A percentile compares a stretch with the other conserved stretches of the same genome.
These are phyloP conservation scores for Myxozyma neotropica DNA, from an alignment of 805 yeast genomes.

Conservation along the genomic window DNA sequence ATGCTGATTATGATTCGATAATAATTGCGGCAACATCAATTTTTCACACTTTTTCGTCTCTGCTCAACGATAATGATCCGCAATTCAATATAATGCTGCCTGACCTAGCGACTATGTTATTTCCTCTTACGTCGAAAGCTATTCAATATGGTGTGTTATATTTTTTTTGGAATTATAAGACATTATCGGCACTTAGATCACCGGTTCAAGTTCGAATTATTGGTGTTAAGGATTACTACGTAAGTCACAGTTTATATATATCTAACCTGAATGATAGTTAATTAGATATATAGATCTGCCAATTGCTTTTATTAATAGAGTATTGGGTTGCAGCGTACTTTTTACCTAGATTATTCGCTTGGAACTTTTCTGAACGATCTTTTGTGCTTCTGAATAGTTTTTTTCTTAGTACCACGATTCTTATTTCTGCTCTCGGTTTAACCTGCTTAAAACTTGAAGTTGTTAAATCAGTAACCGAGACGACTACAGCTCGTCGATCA, in stretches of 20 bases:
- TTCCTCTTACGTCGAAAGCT: background rate
- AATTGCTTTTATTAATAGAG: conserved; percentile 6
- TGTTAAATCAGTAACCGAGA: background rate
- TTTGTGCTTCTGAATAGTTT: conserved; percentile 3
- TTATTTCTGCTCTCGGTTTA: background rate
- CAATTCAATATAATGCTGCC: background rate
- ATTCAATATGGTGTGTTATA: conserved; percentile 10
- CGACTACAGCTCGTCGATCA: background rate
- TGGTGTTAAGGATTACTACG: conserved; percentile 18
- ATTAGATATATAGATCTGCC: no score
- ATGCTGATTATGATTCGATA: background rate
- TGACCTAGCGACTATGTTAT: background rate
- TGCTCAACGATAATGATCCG: background rate
- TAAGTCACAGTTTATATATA: background rate
- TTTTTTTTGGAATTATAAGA: conserved; percentile 25
- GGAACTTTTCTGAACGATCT: background rate
- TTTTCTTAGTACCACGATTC: background rate
- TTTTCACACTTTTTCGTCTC: background rate
- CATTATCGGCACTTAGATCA: conserved; percentile 3
- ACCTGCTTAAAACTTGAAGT: conserved; percentile 5
- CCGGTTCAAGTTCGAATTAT: conserved; percentile 5
- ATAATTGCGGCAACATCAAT: background rate
- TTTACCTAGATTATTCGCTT: conserved; percentile 8
- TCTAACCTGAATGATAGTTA: background rate
- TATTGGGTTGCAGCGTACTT: background rate